phyloP scores from a whole-genome alignment of 78 protist species.

The Isochrysis galbana region DNA sequence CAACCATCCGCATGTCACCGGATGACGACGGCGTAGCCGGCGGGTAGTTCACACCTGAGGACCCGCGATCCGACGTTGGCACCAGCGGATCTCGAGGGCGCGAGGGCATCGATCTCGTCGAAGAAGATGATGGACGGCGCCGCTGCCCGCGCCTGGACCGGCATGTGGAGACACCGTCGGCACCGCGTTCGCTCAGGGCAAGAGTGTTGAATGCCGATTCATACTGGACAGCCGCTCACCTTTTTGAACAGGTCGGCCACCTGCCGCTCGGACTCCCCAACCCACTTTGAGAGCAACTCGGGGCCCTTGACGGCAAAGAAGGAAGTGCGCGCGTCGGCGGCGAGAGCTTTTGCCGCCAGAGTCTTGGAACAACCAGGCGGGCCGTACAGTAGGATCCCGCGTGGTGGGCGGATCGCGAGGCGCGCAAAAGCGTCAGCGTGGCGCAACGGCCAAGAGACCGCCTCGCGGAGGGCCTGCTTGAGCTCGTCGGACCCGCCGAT shows the following conservation, averaged over 20 bases:
- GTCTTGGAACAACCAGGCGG: conserved; percentile 74
- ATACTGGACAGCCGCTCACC: too few relatives aligned
- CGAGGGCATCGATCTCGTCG: conserved; percentile 57
- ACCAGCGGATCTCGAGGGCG: background rate
- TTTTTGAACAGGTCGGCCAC: conserved; percentile 32
- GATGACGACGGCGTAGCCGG: too few relatives aligned
- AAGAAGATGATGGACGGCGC: conserved; percentile 49
- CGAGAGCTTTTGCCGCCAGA: conserved; percentile 89
- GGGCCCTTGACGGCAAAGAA: conserved; percentile 95
- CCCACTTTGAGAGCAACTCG: conserved; percentile 87
- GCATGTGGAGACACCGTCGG: background rate
- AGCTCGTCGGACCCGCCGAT: conserved; percentile 91
- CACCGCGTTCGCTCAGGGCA: background rate
- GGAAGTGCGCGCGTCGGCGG: conserved; percentile 84
- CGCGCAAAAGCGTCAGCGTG: conserved; percentile 75
- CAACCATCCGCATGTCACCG: too few relatives aligned
- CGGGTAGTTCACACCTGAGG: too few relatives aligned
- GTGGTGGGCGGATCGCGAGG: conserved; percentile 91
- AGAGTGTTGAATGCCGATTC: too few relatives aligned
- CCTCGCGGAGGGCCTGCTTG: conserved; percentile 82
- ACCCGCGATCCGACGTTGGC: conserved; percentile 22
- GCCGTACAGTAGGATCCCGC: conserved; percentile 64
- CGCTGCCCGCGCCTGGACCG: conserved; percentile 60
- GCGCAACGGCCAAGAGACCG: conserved; percentile 90
- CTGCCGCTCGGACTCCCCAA: conserved; percentile 56